phyloP scores from a whole-genome alignment of 768 basidiomycete species.

The Cubamyces sp. region DNA sequence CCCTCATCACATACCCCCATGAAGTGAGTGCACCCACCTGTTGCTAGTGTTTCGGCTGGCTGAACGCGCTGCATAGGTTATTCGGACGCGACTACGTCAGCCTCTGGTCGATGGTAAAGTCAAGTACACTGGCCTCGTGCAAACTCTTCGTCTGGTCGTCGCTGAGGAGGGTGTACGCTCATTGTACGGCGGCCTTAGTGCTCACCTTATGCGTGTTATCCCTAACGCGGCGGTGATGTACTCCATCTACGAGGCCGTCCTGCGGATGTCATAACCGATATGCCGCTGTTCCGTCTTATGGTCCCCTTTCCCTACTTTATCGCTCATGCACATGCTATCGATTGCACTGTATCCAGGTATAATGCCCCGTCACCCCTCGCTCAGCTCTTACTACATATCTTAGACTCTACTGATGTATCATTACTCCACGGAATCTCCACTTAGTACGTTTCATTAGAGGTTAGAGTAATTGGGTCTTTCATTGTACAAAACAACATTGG shows the following conservation, averaged over 20 bases:
- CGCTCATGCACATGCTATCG: slow-evolving; percentile 17
- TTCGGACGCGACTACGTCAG: slow-evolving; percentile 92
- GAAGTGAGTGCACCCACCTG: slow-evolving; percentile 64
- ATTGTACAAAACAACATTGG: slow-evolving; percentile 15
- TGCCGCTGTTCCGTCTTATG: too few species aligned
- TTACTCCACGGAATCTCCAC: slow-evolving; percentile 13
- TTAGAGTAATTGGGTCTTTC: slow-evolving; percentile 9
- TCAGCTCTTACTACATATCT: not conserved
- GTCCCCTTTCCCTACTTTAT: not conserved
- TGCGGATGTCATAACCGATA: slow-evolving; percentile 52
- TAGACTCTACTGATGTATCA: slow-evolving; percentile 21
- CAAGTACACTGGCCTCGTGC: slow-evolving; percentile 85
- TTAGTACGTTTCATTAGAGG: slow-evolving; percentile 6
- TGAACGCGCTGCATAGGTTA: slow-evolving; percentile 54
- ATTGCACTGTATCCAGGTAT: slow-evolving; percentile 12
- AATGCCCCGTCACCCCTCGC: slow-evolving; percentile 17
- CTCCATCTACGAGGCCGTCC: slow-evolving; percentile 86
- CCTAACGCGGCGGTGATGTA: slow-evolving; percentile 99
- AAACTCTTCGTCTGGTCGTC: slow-evolving; percentile 84
- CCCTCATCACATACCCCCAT: slow-evolving; percentile 96
- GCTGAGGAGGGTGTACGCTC: slow-evolving; percentile 88
- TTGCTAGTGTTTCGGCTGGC: slow-evolving; percentile 2
- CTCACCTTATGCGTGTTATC: slow-evolving; percentile 95
- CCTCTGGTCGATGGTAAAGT: slow-evolving; percentile 75
- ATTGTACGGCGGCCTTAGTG: slow-evolving; percentile 89